phyloP scores from a whole-genome alignment of 805 yeast species.

The Kodamaea hsintzibuensis region DNA sequence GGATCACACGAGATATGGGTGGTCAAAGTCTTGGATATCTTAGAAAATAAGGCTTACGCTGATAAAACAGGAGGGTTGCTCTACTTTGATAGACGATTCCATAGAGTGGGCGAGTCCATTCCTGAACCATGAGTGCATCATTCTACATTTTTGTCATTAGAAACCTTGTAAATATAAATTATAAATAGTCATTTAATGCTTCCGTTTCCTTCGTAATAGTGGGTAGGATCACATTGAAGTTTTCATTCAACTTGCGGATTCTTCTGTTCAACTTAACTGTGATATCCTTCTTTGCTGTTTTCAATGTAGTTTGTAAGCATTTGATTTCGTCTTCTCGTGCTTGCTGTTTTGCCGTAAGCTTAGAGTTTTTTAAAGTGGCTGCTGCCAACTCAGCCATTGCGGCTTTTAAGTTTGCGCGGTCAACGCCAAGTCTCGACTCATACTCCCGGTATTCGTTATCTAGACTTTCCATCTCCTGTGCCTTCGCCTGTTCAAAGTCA shows the following conservation, averaged over 20 bases:
- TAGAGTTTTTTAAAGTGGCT: conserved; percentile 24
- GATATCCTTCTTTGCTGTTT: conserved; percentile 27
- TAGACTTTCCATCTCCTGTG: conserved; percentile 22
- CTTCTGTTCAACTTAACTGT: conserved; percentile 21
- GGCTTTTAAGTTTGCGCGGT: conserved; percentile 22
- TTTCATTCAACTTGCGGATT: conserved; percentile 31
- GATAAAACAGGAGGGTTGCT: conserved; percentile 58
- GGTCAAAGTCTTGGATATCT: conserved; percentile 67
- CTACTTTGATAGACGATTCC: conserved; percentile 64
- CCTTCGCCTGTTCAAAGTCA: conserved; percentile 20
- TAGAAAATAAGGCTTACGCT: conserved; percentile 22
- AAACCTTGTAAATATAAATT: neutral
- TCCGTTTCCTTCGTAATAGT: conserved; percentile 21
- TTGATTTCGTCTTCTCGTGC: conserved; percentile 27
- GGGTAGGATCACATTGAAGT: conserved; percentile 37
- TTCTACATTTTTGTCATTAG: neutral
- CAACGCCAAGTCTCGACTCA: conserved; percentile 24
- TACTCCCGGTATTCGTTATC: conserved; percentile 23
- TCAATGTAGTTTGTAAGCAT: conserved; percentile 25
- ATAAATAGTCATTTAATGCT: conserved; percentile 7
- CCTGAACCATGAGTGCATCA: neutral
- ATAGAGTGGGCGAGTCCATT: conserved; percentile 35
- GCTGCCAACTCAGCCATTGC: conserved; percentile 24
- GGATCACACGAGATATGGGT: conserved; percentile 93
- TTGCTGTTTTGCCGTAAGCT: conserved; percentile 25